phyloP scores from a whole-genome alignment of 306 rosid species.

The Senna tora region DNA sequence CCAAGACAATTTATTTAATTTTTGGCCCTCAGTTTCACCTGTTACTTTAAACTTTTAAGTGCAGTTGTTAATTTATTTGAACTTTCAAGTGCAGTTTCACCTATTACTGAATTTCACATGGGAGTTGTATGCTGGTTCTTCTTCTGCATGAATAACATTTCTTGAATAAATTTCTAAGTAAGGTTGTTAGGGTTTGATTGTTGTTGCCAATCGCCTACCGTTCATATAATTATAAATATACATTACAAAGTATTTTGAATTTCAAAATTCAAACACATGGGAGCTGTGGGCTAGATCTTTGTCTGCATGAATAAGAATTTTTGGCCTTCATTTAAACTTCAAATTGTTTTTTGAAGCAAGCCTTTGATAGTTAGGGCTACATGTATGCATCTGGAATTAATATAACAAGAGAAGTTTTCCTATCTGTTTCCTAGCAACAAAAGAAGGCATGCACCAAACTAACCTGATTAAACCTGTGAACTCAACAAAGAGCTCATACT shows the following conservation, averaged over 20 bases:
- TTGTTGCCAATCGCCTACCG: not conserved
- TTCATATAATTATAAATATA: not conserved
- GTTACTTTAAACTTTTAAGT: not conserved
- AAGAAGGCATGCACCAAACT: constrained; percentile 20
- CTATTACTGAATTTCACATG: not conserved
- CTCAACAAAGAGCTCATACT: constrained; percentile 79
- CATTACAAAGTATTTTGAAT: not conserved
- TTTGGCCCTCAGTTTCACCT: not conserved
- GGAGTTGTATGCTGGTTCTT: not conserved
- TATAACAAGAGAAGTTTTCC: not conserved
- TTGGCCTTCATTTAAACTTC: not conserved
- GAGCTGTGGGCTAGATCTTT: not conserved
- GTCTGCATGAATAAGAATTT: not conserved
- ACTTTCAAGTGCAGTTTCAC: not conserved
- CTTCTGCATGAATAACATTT: not conserved
- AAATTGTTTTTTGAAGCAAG: not conserved
- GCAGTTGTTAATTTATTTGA: not conserved
- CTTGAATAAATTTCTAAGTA: not conserved
- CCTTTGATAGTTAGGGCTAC: not conserved
- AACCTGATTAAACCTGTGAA: constrained; percentile 96
- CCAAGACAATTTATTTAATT: not conserved
- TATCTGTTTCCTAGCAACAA: constrained; percentile 13
- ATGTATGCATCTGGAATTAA: constrained; percentile 2
- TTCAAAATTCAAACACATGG: not conserved
- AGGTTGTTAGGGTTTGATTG: not conserved